Evolutionary conservation across 2,329 filamentous ascomycete species (phyloP).

Genomic region (Trichophyton equinum): DNA sequence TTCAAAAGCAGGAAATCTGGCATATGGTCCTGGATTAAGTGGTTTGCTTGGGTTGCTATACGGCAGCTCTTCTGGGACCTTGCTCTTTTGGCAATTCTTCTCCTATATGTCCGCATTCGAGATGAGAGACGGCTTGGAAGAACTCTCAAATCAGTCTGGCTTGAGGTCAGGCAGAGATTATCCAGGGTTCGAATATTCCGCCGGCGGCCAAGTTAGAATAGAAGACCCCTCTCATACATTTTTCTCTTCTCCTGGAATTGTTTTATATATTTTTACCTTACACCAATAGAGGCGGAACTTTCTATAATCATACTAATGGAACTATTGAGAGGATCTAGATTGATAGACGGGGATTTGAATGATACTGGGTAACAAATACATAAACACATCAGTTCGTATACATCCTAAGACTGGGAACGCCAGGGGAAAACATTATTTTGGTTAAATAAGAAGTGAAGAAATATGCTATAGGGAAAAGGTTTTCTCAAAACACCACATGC

Average conservation of each 20-base stretch:
- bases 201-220: not conserved
- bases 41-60: slow-evolving; percentile 54
- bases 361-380: not conserved
- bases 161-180: slow-evolving; percentile 25
- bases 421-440: not conserved
- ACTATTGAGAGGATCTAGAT: not conserved
- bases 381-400: not conserved
- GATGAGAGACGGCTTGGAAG: slow-evolving; percentile 33
- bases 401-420: not conserved
- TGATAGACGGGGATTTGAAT: not conserved
- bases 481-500: not conserved
- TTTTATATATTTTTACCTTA: not conserved
- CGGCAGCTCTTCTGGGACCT: slow-evolving; percentile 66
- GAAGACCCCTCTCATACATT: not conserved
- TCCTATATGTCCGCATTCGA: slow-evolving; percentile 31
- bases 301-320: not conserved
- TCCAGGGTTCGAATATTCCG: slow-evolving; percentile 19
- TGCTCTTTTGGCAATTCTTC: slow-evolving; percentile 34
- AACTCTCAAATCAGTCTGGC: slow-evolving; percentile 21
- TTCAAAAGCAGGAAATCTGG: slow-evolving; percentile 55
- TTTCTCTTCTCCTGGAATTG: not conserved
- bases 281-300: not conserved
- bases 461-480: not conserved
- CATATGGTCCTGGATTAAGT: slow-evolving; percentile 56
- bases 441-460: not conserved